These are phyloP conservation scores for Cladochytrium replicatum DNA, from an alignment of 192 early-diverging fungal species.

Conservation along the genomic window DNA sequence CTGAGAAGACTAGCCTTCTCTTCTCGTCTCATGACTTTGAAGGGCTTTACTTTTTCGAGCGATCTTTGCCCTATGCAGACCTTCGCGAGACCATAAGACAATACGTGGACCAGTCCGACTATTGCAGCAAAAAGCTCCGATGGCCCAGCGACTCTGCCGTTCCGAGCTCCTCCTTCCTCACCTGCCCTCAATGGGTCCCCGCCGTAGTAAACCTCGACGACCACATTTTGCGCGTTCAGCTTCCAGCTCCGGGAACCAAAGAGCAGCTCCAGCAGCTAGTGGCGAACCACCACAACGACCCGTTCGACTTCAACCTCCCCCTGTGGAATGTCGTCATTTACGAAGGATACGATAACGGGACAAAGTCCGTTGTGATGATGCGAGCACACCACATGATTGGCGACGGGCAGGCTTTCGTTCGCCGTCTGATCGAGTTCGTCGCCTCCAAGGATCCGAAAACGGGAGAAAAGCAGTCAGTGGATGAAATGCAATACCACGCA, in stretches of 20 bases:
- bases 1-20: not conserved
- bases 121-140: not conserved
- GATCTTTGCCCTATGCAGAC: not conserved
- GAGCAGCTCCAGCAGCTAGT: conserved; percentile 2
- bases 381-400: conserved; percentile 17
- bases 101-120: conserved; percentile 6
- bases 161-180: conserved; percentile 7
- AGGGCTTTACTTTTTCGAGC: conserved; percentile 9
- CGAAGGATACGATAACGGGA: conserved; percentile 8
- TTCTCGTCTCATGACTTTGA: conserved; percentile 9
- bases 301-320: conserved; percentile 7
- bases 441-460: conserved; percentile 6
- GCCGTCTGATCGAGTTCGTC: conserved; percentile 13
- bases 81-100: conserved; percentile 5
- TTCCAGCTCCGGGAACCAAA: conserved; percentile 8
- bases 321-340: conserved; percentile 15
- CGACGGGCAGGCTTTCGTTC: conserved; percentile 31
- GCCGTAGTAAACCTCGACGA: conserved; percentile 9
- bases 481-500: conserved; percentile 17
- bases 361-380: conserved; percentile 6
- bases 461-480: conserved; percentile 2
- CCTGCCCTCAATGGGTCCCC: conserved; percentile 10
- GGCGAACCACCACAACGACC: not conserved
- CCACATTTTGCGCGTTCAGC: conserved; percentile 14
- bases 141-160: conserved; percentile 3